Percentiles rank a stretch among this genome's conserved stretches.
These are phyloP conservation scores for Endoconidiophora laricicola DNA, from an alignment of 2,329 filamentous ascomycete genomes.

Conservation along the genomic window DNA sequence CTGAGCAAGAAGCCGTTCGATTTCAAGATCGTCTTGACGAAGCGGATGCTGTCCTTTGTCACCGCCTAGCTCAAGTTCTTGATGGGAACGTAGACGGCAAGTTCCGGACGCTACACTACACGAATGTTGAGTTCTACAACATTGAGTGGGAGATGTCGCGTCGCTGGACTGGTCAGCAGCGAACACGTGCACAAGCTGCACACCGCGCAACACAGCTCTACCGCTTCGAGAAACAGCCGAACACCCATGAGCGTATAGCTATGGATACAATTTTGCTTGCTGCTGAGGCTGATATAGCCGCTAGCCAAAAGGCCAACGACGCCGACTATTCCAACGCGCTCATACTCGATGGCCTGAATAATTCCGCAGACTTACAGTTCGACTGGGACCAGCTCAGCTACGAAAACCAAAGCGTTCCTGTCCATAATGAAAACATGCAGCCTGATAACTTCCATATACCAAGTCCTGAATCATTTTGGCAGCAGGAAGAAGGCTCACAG, in stretches of 20 bases:
- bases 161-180: constrained; percentile 5
- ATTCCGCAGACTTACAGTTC: constrained; percentile 3
- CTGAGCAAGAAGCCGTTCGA: constrained; percentile 23
- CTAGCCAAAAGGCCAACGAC: no score
- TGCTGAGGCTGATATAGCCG: background rate
- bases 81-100: background rate
- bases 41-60: constrained; percentile 17
- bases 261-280: background rate
- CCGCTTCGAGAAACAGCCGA: constrained; percentile 10
- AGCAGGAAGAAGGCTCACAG: background rate
- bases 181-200: constrained; percentile 5
- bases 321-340: no score
- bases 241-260: background rate
- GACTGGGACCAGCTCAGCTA: constrained; percentile 1
- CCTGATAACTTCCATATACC: background rate
- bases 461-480: background rate
- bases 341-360: no score
- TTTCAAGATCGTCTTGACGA: constrained; percentile 16
- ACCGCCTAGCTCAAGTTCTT: background rate
- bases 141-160: constrained; percentile 12
- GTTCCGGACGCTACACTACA: constrained; percentile 5
- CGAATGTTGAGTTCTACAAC: constrained; percentile 11
- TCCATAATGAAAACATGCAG: no score
- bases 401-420: no score
- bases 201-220: constrained; percentile 5